phyloP scores from a whole-genome alignment of 495 filamentous ascomycete species.

The Penicillium steckii region DNA sequence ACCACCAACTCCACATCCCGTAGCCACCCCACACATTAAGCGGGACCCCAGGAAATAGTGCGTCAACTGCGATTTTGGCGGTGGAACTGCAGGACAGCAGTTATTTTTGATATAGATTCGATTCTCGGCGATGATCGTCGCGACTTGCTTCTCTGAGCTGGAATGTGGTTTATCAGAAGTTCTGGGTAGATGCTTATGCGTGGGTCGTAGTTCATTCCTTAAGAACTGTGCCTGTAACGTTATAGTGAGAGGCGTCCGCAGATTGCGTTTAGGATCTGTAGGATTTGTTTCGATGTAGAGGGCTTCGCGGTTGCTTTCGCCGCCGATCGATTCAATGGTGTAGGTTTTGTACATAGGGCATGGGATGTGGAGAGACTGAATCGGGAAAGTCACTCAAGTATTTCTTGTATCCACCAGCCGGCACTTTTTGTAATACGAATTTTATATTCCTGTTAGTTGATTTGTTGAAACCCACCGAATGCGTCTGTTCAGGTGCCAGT shows the following conservation, averaged over 20 bases:
- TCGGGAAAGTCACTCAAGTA: neutral
- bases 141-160: slow-evolving; percentile 5
- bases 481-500: no score
- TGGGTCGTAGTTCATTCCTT: slow-evolving; percentile 8
- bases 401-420: no score
- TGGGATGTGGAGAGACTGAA: neutral
- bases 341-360: slow-evolving; percentile 6
- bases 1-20: slow-evolving; percentile 16
- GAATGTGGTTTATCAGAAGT: slow-evolving; percentile 1
- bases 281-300: slow-evolving; percentile 16
- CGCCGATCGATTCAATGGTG: slow-evolving; percentile 5
- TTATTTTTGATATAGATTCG: neutral
- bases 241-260: slow-evolving; percentile 4
- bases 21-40: slow-evolving; percentile 13
- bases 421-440: no score
- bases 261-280: neutral
- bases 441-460: no score
- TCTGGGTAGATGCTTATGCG: slow-evolving; percentile 3
- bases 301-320: slow-evolving; percentile 7
- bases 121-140: slow-evolving; percentile 6
- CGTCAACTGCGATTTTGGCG: slow-evolving; percentile 10
- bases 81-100: slow-evolving; percentile 2
- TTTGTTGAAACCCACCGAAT: neutral
- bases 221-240: slow-evolving; percentile 13
- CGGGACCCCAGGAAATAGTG: slow-evolving; percentile 9